Conservation (phyloP, 768 basidiomycete species). For the Baorangia bicolor region DNA sequence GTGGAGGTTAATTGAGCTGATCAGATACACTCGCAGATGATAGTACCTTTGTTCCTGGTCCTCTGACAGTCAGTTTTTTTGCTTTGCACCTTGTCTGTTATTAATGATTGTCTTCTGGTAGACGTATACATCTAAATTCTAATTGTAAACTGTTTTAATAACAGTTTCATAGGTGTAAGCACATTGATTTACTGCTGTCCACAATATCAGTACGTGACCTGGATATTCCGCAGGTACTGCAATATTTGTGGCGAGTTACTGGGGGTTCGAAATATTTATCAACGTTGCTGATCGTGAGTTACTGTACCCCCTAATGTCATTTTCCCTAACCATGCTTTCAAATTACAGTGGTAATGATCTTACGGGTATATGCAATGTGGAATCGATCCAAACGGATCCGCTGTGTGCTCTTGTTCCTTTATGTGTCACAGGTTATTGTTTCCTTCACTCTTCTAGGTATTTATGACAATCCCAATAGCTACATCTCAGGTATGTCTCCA, state of each 20-base stretch:
- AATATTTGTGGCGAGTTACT: background rate
- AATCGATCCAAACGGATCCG: slow-evolving; percentile 1
- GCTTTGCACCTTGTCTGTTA: background rate
- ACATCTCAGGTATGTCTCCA: background rate
- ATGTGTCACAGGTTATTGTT: background rate
- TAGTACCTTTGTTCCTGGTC: background rate
- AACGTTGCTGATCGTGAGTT: background rate
- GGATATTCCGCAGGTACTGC: background rate
- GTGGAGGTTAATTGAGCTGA: background rate
- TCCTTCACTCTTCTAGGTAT: background rate
- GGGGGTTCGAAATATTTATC: background rate
- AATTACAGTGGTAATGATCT: slow-evolving; percentile 9
- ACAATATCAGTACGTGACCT: background rate
- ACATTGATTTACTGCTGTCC: fast-evolving
- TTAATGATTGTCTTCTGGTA: background rate
- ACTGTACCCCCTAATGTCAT: background rate
- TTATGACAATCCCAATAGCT: background rate
- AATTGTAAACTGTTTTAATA: background rate
- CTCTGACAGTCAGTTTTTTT: background rate
- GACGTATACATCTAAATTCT: background rate
- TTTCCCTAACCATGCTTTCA: background rate
- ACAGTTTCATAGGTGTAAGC: slow-evolving; percentile 3
- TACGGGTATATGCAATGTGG: slow-evolving; percentile 12
- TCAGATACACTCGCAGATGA: background rate
- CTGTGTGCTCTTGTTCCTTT: background rate